phyloP scores from a whole-genome alignment of 768 basidiomycete species.

The Fomitopsis pulvina region DNA sequence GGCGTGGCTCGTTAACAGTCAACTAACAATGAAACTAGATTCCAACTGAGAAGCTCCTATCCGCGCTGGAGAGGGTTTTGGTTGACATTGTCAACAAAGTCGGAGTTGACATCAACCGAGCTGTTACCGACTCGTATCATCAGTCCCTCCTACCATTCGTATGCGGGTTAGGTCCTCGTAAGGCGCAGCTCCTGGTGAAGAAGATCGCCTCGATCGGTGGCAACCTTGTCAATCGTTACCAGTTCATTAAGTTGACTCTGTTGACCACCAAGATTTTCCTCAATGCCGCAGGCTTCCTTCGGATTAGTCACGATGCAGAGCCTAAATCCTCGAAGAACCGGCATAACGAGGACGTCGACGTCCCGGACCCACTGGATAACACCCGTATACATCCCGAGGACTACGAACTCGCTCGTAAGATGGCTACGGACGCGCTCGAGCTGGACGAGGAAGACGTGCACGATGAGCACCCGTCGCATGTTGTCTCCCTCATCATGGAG shows the following conservation, averaged over 20 bases:
- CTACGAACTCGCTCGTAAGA: conserved; percentile 95
- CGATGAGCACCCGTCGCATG: conserved; percentile 86
- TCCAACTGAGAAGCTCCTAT: conserved; percentile 75
- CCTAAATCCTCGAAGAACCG: conserved; percentile 53
- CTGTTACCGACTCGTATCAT: conserved; percentile 84
- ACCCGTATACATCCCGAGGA: conserved; percentile 97
- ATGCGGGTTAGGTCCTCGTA: conserved; percentile 90
- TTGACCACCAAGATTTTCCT: conserved; percentile 85
- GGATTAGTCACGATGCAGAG: conserved; percentile 71
- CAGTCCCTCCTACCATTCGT: conserved; percentile 85
- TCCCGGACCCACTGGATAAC: conserved; percentile 86
- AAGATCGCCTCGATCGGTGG: conserved; percentile 79
- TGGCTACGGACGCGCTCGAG: conserved; percentile 96
- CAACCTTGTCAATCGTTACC: conserved; percentile 77
- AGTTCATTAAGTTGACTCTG: conserved; percentile 77
- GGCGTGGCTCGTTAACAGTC: background rate
- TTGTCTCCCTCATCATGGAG: conserved; percentile 80
- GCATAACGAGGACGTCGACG: conserved; percentile 56
- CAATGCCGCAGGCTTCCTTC: conserved; percentile 89
- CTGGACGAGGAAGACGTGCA: conserved; percentile 96
- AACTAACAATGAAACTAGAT: conserved; percentile 42
- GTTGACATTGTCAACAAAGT: conserved; percentile 89
- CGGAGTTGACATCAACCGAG: conserved; percentile 95
- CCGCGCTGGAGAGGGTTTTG: conserved; percentile 76
- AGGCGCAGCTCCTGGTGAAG: conserved; percentile 78